A percentile compares a stretch with the other conserved stretches of the same genome.
phyloP scores from a whole-genome alignment of 2,329 filamentous ascomycete genomes.

The Botryotinia calthae region DNA sequence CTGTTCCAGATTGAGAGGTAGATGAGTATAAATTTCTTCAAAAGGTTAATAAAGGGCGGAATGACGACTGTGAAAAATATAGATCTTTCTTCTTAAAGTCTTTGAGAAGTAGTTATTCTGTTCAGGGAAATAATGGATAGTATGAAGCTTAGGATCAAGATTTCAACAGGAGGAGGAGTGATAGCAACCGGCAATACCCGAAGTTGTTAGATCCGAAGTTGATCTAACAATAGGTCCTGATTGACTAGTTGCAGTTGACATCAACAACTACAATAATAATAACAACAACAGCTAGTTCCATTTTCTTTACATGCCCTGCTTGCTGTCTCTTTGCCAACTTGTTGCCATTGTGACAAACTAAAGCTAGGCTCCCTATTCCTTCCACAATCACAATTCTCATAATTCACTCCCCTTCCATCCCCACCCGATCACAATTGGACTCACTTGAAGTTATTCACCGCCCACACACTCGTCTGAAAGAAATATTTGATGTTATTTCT shows the following conservation, averaged over 20 bases:
- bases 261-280: neutral
- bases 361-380: neutral
- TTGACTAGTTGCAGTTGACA: conserved; percentile 1
- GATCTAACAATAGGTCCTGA: neutral
- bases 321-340: neutral
- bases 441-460: conserved; percentile 7
- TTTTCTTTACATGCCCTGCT: neutral
- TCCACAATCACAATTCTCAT: neutral
- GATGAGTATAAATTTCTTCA: neutral
- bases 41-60: neutral
- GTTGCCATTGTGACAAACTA: neutral
- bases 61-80: neutral
- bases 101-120: neutral
- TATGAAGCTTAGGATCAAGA: neutral
- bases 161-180: neutral
- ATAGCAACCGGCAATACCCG: conserved; percentile 6
- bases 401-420: neutral
- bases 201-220: neutral
- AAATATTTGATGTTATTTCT: neutral
- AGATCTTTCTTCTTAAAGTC: neutral
- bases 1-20: neutral
- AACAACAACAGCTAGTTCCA: neutral
- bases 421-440: neutral
- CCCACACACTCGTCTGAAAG: neutral
- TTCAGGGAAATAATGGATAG: neutral